Conservation (phyloP, 2,329 filamentous ascomycete species). For the Penicillium brasilianum region DNA sequence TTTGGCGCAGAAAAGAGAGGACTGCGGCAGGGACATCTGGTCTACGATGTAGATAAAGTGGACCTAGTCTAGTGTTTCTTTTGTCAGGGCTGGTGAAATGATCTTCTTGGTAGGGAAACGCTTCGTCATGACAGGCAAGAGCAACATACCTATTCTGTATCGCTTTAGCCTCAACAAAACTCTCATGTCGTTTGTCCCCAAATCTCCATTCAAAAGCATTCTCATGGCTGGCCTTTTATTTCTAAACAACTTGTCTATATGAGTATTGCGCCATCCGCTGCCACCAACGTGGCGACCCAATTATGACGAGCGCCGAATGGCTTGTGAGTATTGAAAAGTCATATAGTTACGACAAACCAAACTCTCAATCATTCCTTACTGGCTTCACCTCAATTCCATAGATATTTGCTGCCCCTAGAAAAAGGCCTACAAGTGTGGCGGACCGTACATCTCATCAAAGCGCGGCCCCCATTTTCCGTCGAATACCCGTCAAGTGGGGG, state of each 20-base stretch:
- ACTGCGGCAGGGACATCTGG: constrained; percentile 31
- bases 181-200: not conserved
- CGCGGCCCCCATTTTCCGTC: not conserved
- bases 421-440: not conserved
- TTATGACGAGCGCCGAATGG: not conserved
- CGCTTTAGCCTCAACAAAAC: not conserved
- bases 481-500: not conserved
- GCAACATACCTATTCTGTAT: not conserved
- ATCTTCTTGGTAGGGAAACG: not conserved
- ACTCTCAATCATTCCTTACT: not conserved
- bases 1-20: constrained; percentile 31
- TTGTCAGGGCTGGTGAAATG: not conserved
- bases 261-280: not conserved
- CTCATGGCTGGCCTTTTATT: not conserved
- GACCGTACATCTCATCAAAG: not conserved
- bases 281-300: not conserved
- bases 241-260: not conserved
- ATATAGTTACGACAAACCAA: not conserved
- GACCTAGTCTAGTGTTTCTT: constrained; percentile 5
- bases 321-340: no score
- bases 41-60: constrained; percentile 39
- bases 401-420: not conserved
- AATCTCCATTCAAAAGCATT: not conserved
- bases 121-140: not conserved
- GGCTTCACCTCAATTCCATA: not conserved